Evolutionary conservation across 768 basidiomycete genomes (phyloP).

Genomic region (Termitomyces sp.): DNA sequence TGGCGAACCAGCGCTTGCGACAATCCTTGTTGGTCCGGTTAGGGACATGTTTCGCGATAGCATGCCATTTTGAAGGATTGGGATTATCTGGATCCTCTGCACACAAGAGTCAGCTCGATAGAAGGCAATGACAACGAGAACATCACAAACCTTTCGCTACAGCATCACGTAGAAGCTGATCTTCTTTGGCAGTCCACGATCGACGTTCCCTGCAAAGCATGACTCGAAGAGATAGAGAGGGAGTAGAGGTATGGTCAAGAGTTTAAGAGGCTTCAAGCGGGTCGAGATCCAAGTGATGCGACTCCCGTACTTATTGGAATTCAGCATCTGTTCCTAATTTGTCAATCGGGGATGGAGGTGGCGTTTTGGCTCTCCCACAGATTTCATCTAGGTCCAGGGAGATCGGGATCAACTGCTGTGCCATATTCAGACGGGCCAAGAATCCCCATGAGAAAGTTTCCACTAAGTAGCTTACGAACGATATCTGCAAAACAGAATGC

Average conservation of each 20-base stretch:
- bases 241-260: not conserved
- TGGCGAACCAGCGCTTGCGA: conserved; percentile 60
- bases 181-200: conserved; percentile 50
- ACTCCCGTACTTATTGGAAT: conserved; percentile 16
- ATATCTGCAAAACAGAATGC: conserved; percentile 20
- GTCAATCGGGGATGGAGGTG: conserved; percentile 22
- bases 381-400: conserved; percentile 3
- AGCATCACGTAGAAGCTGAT: conserved; percentile 48
- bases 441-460: conserved; percentile 20
- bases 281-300: conserved; percentile 21
- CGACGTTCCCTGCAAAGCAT: conserved; percentile 45
- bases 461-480: conserved; percentile 14
- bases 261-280: conserved; percentile 7
- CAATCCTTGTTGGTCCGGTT: conserved; percentile 64
- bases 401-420: conserved; percentile 22
- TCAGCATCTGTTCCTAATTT: conserved; percentile 16
- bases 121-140: conserved; percentile 1
- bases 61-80: conserved; percentile 60
- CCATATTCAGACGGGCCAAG: conserved; percentile 16
- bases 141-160: conserved; percentile 39
- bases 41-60: conserved; percentile 58
- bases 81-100: conserved; percentile 54
- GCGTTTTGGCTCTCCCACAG: conserved; percentile 18
- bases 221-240: conserved; percentile 14
- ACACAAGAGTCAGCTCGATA: conserved; percentile 11